Evolutionary conservation across 257 asterid species (phyloP), one percentile per base, ranked within the genome.

Genomic region (Ligustrum vulgare): DNA sequence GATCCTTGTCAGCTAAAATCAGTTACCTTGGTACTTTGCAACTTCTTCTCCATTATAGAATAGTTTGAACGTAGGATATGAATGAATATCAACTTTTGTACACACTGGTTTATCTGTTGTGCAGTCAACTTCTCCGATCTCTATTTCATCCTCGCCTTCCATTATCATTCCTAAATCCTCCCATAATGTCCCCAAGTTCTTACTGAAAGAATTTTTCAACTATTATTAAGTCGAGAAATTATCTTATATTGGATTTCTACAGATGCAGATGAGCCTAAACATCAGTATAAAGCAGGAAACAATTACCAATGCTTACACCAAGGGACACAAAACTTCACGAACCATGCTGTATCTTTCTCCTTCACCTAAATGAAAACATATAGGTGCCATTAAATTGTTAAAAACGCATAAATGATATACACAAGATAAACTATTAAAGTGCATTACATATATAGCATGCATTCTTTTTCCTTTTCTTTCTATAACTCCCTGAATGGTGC

Each of bases 301-400:
- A 81, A 33, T 84, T 93, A 95, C 99, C 98, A 95, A 84, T 95
- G 99, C 89, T 93, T 95, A 84, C 99, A 95, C 99, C 99, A 95
- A 15, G 99, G 98, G 74, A 91, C 98, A 82, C 99, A 95, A 78
- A 95, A 95, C 87, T 88, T 86, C 28, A 95, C 92, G 36, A 95
- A 95, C 99, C 99, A 95, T 11, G 97, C 98, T 2, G 98, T 90
- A 64, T 95, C 96, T 80, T 91, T 93, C 90, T 95, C 99, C 81
- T 88, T 92, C 78, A 95, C 93, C 99, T 95, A 85, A 34, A 75
- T 31, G 66, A 78, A 72, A 58, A 82, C 78, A 80, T 47, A 77
- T 28, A 71, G 47, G 41, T 2, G 47, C 22, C 41, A 65, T 49
- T 9, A 68, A 70, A 73, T 37, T 25, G 25, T 72, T 20, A 25